Evolutionary conservation across 2,329 filamentous ascomycete genomes (phyloP).

Genomic region (Fusarium oligoseptatum): DNA sequence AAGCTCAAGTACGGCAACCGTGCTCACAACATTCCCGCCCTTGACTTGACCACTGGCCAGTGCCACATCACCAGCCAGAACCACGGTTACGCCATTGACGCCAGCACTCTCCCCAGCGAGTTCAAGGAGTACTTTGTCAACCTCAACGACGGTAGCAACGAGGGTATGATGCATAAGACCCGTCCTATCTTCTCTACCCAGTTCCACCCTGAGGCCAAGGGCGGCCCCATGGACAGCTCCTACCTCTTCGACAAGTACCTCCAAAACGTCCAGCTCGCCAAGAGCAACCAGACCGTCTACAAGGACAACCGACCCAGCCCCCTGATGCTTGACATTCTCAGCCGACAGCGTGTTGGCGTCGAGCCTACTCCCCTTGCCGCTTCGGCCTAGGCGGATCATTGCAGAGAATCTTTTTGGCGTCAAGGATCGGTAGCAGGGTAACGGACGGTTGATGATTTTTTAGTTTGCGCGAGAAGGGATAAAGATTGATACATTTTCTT

Average conservation of each 20-base stretch:
- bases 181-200: constrained; percentile 98
- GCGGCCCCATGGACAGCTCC: constrained; percentile 93
- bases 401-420: constrained; percentile 27
- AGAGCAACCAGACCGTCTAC: constrained; percentile 82
- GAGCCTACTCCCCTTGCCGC: constrained; percentile 71
- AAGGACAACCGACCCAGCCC: constrained; percentile 90
- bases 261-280: constrained; percentile 89
- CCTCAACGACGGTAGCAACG: constrained; percentile 96
- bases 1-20: constrained; percentile 99
- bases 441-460: constrained; percentile 16
- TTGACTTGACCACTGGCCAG: constrained; percentile 94
- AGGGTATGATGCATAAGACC: constrained; percentile 95
- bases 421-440: constrained; percentile 30
- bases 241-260: constrained; percentile 98
- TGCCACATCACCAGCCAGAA: constrained; percentile 99
- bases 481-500: constrained; percentile 17
- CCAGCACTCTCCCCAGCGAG: constrained; percentile 82
- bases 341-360: constrained; percentile 95
- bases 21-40: constrained; percentile 96
- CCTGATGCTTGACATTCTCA: constrained; percentile 89
- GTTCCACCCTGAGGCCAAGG: constrained; percentile 99
- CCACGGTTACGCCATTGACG: constrained; percentile 96
- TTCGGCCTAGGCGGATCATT: constrained; percentile 53
- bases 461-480: constrained; percentile 17
- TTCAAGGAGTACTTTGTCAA: constrained; percentile 99